phyloP scores from a whole-genome alignment of 306 rosid genomes.

The Pueraria montana region DNA sequence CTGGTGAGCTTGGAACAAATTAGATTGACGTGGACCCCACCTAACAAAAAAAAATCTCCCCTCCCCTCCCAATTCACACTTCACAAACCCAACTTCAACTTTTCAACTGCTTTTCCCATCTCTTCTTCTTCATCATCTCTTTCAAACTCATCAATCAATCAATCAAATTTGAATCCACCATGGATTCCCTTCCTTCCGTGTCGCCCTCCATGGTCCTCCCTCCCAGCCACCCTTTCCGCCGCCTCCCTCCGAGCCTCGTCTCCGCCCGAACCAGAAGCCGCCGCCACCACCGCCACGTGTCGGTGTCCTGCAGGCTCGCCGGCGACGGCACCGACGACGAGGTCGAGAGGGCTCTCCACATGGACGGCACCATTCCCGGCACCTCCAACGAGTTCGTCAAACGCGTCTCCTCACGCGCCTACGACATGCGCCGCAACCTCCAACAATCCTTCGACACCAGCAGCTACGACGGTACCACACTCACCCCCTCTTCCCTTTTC shows the following conservation, averaged over 20 bases:
- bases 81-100: background rate
- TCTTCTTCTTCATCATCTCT: background rate
- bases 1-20: too few relatives aligned
- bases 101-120: background rate
- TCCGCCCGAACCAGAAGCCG: constrained; percentile 19
- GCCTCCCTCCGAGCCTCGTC: constrained; percentile 45
- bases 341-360: constrained; percentile 79
- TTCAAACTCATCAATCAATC: background rate
- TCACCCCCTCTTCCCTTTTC: background rate
- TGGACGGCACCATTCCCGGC: constrained; percentile 85
- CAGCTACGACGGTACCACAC: constrained; percentile 84
- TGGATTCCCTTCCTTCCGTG: constrained; percentile 92
- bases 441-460: constrained; percentile 83
- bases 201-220: constrained; percentile 77
- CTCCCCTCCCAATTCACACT: too few relatives aligned
- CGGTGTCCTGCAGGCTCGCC: constrained; percentile 49
- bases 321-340: constrained; percentile 48
- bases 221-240: constrained; percentile 59
- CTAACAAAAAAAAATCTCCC: background rate
- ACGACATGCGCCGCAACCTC: constrained; percentile 90
- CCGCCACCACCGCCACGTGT: constrained; percentile 8
- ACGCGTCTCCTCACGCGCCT: constrained; percentile 93
- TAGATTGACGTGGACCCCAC: background rate
- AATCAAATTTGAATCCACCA: background rate
- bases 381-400: constrained; percentile 84